These are phyloP conservation scores for Xylariaceae sp. DNA, from an alignment of 2,329 filamentous ascomycete genomes.

Conservation along the genomic window DNA sequence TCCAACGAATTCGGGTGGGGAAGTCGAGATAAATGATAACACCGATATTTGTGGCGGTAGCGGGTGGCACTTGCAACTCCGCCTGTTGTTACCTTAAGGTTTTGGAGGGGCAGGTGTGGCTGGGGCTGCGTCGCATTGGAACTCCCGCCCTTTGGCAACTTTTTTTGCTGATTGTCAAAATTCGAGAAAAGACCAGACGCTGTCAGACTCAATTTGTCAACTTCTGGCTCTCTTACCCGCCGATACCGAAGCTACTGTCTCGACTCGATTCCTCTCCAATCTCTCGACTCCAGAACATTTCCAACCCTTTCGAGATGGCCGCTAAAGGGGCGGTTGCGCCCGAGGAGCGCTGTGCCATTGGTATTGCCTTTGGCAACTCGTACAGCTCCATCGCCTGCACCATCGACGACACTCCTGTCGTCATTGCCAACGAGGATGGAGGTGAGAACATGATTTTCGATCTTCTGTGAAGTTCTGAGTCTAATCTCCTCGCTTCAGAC, in stretches of 20 bases:
- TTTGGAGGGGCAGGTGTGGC: constrained; percentile 29
- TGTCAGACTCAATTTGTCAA: constrained; percentile 6
- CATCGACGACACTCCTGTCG: constrained; percentile 88
- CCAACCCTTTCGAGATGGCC: constrained; percentile 31
- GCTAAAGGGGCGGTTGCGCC: constrained; percentile 47
- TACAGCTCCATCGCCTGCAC: constrained; percentile 97
- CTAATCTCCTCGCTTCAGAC: constrained; percentile 51
- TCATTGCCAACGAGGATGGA: constrained; percentile 98
- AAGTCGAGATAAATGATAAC: constrained; percentile 1
- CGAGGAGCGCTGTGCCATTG: constrained; percentile 70
- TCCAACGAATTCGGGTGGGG: too few relatives aligned
- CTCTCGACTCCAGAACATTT: background rate
- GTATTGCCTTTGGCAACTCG: constrained; percentile 96
- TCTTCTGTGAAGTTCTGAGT: background rate
- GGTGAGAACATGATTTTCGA: constrained; percentile 50
- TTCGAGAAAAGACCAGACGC: constrained; percentile 14
- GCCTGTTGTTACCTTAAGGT: background rate
- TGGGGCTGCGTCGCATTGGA: constrained; percentile 16
- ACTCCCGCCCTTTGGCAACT: background rate
- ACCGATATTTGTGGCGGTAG: constrained; percentile 3
- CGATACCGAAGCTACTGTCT: background rate
- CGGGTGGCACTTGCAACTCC: too few relatives aligned
- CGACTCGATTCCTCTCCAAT: background rate
- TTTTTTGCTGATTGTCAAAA: constrained; percentile 20
- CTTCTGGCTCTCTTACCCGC: constrained; percentile 4